Evolutionary conservation across 2,329 filamentous ascomycete species (phyloP).

Genomic region (Colletotrichum orbiculare): DNA sequence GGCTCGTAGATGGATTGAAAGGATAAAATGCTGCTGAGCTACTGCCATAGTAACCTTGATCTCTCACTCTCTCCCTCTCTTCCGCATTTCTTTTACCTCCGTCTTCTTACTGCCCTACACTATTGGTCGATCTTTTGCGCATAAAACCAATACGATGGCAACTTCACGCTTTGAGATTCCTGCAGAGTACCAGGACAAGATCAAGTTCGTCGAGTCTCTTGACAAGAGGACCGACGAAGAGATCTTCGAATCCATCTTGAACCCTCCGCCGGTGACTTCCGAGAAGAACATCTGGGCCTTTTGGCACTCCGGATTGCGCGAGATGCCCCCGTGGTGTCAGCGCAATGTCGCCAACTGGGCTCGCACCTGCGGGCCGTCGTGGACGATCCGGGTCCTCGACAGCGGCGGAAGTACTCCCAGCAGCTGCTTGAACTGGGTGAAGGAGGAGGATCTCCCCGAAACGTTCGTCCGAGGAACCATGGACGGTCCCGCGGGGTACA

Average conservation of each 20-base stretch:
- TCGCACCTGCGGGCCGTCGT: conserved; percentile 49
- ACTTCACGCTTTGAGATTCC: conserved; percentile 12
- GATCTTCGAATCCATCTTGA: conserved; percentile 43
- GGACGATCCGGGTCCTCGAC: conserved; percentile 55
- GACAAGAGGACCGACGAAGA: conserved; percentile 41
- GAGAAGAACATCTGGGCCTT: conserved; percentile 59
- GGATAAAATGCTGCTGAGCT: too few relatives aligned
- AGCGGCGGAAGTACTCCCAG: conserved; percentile 49
- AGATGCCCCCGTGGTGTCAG: conserved; percentile 51
- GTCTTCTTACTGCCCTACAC: too few relatives aligned
- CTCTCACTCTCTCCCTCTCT: too few relatives aligned
- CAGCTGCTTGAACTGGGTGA: conserved; percentile 49
- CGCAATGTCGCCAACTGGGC: conserved; percentile 55
- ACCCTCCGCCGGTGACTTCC: conserved; percentile 45
- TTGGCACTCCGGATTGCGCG: conserved; percentile 51
- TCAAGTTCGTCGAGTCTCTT: conserved; percentile 12
- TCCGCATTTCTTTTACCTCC: background rate
- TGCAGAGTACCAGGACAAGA: conserved; percentile 13
- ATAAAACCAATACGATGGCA: background rate
- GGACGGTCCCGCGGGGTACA: conserved; percentile 48
- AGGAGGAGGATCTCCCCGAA: conserved; percentile 34
- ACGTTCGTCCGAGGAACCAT: conserved; percentile 49
- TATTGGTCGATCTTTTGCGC: too few relatives aligned
- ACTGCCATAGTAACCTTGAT: too few relatives aligned
- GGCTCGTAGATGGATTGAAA: too few relatives aligned